Evolutionary conservation across 1,139 yeast species (phyloP).

Genomic region (Candida frijolesensis): DNA sequence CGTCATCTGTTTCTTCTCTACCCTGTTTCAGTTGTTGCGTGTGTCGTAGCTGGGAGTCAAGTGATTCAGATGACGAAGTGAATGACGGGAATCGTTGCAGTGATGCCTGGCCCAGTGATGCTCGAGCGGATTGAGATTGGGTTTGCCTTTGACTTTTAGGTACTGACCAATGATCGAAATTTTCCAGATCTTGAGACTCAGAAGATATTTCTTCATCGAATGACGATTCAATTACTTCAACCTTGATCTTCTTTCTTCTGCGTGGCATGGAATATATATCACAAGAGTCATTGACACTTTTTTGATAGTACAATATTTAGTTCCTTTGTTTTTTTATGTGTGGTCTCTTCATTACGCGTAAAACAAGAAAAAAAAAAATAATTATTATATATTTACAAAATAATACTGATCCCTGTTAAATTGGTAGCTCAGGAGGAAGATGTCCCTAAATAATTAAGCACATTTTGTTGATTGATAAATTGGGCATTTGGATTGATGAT

Average conservation of each 20-base stretch:
- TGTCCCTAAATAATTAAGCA: slow-evolving; percentile 4
- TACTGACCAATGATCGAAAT: slow-evolving; percentile 4
- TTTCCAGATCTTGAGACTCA: slow-evolving; percentile 9
- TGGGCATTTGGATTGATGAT: slow-evolving; percentile 6
- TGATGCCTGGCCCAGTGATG: too few species aligned
- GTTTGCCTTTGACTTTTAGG: slow-evolving; percentile 4
- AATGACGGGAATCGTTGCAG: background rate
- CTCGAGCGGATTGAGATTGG: background rate
- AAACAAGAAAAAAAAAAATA: background rate
- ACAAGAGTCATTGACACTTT: background rate
- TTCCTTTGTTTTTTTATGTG: too few species aligned
- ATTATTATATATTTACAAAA: background rate
- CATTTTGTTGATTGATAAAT: slow-evolving; percentile 10
- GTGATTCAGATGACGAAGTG: background rate
- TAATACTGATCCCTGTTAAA: background rate
- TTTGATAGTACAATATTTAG: background rate
- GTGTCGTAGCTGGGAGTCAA: background rate
- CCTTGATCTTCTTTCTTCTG: slow-evolving; percentile 7
- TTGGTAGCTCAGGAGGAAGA: background rate
- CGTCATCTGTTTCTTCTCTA: too few species aligned
- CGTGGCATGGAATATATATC: slow-evolving; percentile 11
- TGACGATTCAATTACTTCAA: slow-evolving; percentile 3
- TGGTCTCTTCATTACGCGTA: background rate
- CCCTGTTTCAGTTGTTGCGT: too few species aligned
- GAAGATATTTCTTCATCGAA: slow-evolving; percentile 15